Conservation (phyloP, 2,329 filamentous ascomycete species). For the Fusarium annulatum region DNA sequence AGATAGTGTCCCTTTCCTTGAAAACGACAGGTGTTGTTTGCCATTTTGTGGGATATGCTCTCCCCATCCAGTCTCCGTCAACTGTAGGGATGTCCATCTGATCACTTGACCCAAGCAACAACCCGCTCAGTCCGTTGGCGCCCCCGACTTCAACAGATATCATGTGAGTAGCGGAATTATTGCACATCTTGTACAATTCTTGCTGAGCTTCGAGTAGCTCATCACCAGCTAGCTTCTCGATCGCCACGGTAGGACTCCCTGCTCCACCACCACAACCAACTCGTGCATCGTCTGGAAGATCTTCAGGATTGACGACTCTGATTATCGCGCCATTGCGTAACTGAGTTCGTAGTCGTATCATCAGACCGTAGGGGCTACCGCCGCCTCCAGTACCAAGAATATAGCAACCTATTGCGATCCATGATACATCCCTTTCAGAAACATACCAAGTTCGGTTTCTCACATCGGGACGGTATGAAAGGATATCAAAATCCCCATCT, state of each 20-base stretch:
- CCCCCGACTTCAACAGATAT: constrained; percentile 76
- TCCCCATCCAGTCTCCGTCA: constrained; percentile 68
- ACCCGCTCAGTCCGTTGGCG: constrained; percentile 69
- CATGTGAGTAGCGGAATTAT: constrained; percentile 63
- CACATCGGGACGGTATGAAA: constrained; percentile 61
- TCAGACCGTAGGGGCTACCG: constrained; percentile 63
- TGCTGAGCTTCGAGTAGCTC: constrained; percentile 64
- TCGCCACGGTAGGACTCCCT: constrained; percentile 69
- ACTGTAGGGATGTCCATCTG: constrained; percentile 64
- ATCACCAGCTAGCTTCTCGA: constrained; percentile 69
- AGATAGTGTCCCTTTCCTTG: constrained; percentile 58
- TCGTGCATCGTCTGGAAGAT: constrained; percentile 61
- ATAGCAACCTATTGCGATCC: constrained; percentile 68
- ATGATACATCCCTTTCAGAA: constrained; percentile 67
- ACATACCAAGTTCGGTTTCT: constrained; percentile 66
- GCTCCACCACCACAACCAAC: constrained; percentile 68
- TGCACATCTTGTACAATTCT: constrained; percentile 64
- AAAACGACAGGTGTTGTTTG: constrained; percentile 66
- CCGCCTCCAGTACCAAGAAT: constrained; percentile 71
- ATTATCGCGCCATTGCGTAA: constrained; percentile 62
- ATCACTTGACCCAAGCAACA: constrained; percentile 65
- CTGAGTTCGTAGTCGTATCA: constrained; percentile 63
- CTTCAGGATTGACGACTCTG: constrained; percentile 61
- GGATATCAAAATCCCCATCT: constrained; percentile 48
- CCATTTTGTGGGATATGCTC: constrained; percentile 66